Conservation (phyloP, 1,139 yeast genomes). For the Candida anutae region DNA sequence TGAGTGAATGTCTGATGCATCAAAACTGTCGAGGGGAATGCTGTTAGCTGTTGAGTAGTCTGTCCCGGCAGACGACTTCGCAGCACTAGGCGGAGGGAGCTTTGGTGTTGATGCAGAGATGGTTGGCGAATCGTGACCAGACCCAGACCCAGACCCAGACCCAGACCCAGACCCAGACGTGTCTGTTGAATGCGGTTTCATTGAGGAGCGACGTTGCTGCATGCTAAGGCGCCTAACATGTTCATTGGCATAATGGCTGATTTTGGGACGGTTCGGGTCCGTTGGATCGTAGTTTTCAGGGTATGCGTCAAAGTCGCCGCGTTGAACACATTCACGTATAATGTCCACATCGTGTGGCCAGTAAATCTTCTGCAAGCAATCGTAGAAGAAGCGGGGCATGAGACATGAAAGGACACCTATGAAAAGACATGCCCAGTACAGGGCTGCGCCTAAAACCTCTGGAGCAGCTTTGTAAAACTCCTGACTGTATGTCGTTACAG, state of each 20-base stretch:
- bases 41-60: no score
- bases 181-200: no score
- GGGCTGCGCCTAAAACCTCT: conserved; percentile 60
- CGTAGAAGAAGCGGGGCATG: conserved; percentile 67
- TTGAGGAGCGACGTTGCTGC: no score
- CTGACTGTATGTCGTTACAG: conserved; percentile 45
- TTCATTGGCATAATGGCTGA: conserved; percentile 18
- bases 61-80: no score
- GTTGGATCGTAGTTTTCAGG: conserved; percentile 60
- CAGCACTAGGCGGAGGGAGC: no score
- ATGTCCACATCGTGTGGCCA: conserved; percentile 79
- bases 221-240: conserved; percentile 2
- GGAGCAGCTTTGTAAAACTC: conserved; percentile 76
- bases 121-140: no score
- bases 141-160: no score
- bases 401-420: conserved; percentile 67
- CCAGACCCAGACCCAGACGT: no score
- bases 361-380: conserved; percentile 53
- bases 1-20: no score
- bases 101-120: no score
- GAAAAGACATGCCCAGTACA: conserved; percentile 78
- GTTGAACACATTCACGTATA: conserved; percentile 63
- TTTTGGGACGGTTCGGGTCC: conserved; percentile 39
- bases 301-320: conserved; percentile 54
- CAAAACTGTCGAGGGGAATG: no score